phyloP scores from a whole-genome alignment of 768 basidiomycete species.

The Mycena belliarum region DNA sequence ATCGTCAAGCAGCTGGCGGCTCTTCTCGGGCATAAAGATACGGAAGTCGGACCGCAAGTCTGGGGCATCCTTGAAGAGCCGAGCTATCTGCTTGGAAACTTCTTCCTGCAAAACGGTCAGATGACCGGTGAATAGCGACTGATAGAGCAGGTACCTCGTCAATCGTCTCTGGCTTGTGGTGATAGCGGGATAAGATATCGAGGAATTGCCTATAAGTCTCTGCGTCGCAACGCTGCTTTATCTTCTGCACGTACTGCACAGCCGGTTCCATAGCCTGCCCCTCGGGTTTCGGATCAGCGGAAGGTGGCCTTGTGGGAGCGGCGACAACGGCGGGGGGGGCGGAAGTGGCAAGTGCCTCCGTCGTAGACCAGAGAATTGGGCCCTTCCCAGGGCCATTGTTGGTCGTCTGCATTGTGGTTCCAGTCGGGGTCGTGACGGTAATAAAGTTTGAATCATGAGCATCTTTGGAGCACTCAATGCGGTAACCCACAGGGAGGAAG shows the following conservation, averaged over 20 bases:
- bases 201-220: constrained; percentile 83
- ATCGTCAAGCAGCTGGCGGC: constrained; percentile 52
- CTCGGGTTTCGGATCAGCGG: constrained; percentile 28
- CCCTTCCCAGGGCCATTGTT: constrained; percentile 42
- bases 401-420: constrained; percentile 60
- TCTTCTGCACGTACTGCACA: constrained; percentile 94
- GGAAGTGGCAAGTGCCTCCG: constrained; percentile 14
- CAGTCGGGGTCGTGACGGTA: constrained; percentile 77
- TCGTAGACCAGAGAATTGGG: constrained; percentile 40
- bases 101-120: constrained; percentile 48
- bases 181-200: constrained; percentile 69
- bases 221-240: constrained; percentile 90
- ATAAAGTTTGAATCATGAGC: constrained; percentile 65
- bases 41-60: constrained; percentile 75
- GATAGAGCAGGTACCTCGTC: constrained; percentile 67
- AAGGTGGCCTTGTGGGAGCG: constrained; percentile 6
- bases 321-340: constrained; percentile 13
- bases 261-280: constrained; percentile 69
- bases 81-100: constrained; percentile 66
- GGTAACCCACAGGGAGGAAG: constrained; percentile 92
- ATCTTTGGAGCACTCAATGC: constrained; percentile 79
- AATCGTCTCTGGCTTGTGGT: constrained; percentile 58
- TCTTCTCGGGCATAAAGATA: constrained; percentile 70
- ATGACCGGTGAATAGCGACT: neutral
- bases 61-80: constrained; percentile 73